Percentiles rank a stretch among this genome's conserved stretches.
Evolutionary conservation across 148 eudicot genomes (phyloP).

Genomic region (Heliosperma pusillum): DNA sequence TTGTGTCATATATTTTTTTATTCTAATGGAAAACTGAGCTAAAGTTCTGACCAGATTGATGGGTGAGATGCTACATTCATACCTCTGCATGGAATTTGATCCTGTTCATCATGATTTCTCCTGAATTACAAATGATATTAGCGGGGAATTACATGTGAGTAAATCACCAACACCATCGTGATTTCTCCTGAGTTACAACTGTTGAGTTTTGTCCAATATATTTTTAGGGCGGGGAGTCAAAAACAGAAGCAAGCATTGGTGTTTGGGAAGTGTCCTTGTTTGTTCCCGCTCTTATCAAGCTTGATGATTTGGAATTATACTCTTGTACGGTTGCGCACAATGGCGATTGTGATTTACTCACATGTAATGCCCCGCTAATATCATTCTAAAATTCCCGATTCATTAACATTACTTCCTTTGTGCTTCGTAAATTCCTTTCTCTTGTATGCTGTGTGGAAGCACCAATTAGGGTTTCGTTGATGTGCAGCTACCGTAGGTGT

Average conservation of each 20-base stretch:
- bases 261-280: neutral
- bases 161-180: too few relatives aligned
- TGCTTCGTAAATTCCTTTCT: too few relatives aligned
- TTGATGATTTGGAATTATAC: neutral
- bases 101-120: neutral
- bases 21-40: too few relatives aligned
- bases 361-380: too few relatives aligned
- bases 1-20: too few relatives aligned
- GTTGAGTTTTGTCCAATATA: constrained; percentile 3
- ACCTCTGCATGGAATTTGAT: too few relatives aligned
- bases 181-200: neutral
- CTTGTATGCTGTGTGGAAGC: neutral
- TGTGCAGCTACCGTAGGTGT: too few relatives aligned
- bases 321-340: neutral
- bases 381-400: too few relatives aligned
- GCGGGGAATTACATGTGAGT: too few relatives aligned
- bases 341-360: neutral
- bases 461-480: neutral
- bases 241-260: neutral
- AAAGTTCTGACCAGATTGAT: too few relatives aligned
- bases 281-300: neutral
- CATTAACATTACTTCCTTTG: too few relatives aligned
- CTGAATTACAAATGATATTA: neutral
- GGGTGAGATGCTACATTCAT: too few relatives aligned
- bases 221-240: neutral